Conservation (phyloP, 495 filamentous ascomycete genomes). For the Neurospora sp. region DNA sequence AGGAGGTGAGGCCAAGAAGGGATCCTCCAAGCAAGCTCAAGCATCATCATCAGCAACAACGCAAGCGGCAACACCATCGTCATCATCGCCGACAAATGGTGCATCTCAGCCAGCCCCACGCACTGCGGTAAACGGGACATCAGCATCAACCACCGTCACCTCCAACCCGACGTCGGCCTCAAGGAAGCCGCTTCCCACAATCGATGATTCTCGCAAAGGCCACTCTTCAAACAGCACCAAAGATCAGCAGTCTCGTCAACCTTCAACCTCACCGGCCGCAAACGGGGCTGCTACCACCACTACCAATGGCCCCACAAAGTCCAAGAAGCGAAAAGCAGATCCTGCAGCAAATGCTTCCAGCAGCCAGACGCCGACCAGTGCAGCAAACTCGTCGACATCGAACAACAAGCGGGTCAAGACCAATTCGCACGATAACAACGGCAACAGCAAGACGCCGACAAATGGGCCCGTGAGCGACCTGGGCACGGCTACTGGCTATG, state of each 20-base stretch:
- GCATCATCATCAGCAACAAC: conserved; percentile 13
- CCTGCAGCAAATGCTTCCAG: conserved; percentile 26
- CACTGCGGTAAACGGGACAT: background rate
- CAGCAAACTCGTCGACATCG: conserved; percentile 16
- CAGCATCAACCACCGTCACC: background rate
- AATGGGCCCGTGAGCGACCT: conserved; percentile 13
- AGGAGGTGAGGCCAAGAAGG: conserved; percentile 37
- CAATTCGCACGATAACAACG: conserved; percentile 27
- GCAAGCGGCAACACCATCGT: conserved; percentile 1
- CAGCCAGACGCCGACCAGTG: conserved; percentile 39
- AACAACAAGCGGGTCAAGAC: conserved; percentile 30
- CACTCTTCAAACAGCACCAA: conserved; percentile 17
- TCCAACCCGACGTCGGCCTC: background rate
- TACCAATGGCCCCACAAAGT: conserved; percentile 24
- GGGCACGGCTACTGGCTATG: conserved; percentile 23
- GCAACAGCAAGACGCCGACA: conserved; percentile 28
- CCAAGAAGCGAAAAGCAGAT: conserved; percentile 72
- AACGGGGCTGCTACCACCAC: conserved; percentile 43
- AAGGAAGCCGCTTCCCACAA: conserved; percentile 23
- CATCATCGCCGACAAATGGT: background rate
- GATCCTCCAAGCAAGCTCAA: conserved; percentile 26
- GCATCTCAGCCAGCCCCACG: background rate
- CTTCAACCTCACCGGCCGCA: conserved; percentile 10
- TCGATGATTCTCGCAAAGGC: conserved; percentile 19
- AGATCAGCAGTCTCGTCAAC: conserved; percentile 11